Conservation (phyloP, 306 rosid species). For the Clitoria ternatea region DNA sequence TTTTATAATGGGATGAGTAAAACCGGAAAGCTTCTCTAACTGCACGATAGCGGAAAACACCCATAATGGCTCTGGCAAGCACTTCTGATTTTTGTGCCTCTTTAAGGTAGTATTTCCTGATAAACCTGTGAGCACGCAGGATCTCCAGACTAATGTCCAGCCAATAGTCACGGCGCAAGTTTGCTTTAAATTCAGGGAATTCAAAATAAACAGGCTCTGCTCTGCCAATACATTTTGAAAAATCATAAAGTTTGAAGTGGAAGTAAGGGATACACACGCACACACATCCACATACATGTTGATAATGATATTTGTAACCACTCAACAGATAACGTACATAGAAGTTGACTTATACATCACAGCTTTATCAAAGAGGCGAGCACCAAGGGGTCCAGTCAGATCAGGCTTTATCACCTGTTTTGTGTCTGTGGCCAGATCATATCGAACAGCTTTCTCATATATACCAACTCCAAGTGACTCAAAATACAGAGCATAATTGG, state of each 20-base stretch:
- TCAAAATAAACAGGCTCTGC: slow-evolving; percentile 88
- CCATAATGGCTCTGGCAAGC: slow-evolving; percentile 71
- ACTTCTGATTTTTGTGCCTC: slow-evolving; percentile 67
- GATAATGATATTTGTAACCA: slow-evolving; percentile 2
- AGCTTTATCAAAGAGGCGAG: slow-evolving; percentile 95
- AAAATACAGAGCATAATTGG: slow-evolving; percentile 81
- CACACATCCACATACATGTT: no score
- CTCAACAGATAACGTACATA: slow-evolving; percentile 55
- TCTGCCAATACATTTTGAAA: slow-evolving; percentile 50
- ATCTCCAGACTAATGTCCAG: slow-evolving; percentile 85
- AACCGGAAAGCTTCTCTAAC: slow-evolving; percentile 70
- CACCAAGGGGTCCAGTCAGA: slow-evolving; percentile 90
- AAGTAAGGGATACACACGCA: slow-evolving; percentile 10
- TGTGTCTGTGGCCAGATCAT: slow-evolving; percentile 65
- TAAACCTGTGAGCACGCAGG: slow-evolving; percentile 59
- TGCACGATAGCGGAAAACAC: slow-evolving; percentile 70
- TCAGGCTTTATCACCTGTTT: slow-evolving; percentile 91
- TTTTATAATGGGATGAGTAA: slow-evolving; percentile 61
- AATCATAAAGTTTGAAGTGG: slow-evolving; percentile 27
- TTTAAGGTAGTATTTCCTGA: slow-evolving; percentile 58
- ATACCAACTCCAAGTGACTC: slow-evolving; percentile 83
- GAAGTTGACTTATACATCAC: slow-evolving; percentile 85
- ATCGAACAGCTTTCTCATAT: slow-evolving; percentile 78
- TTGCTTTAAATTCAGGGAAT: slow-evolving; percentile 89
- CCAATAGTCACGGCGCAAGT: slow-evolving; percentile 89